Evolutionary conservation across 345 rosid genomes (phyloP), one percentile per base, ranked within the genome.

Genomic region (Euphorbia pulcherrima): DNA sequence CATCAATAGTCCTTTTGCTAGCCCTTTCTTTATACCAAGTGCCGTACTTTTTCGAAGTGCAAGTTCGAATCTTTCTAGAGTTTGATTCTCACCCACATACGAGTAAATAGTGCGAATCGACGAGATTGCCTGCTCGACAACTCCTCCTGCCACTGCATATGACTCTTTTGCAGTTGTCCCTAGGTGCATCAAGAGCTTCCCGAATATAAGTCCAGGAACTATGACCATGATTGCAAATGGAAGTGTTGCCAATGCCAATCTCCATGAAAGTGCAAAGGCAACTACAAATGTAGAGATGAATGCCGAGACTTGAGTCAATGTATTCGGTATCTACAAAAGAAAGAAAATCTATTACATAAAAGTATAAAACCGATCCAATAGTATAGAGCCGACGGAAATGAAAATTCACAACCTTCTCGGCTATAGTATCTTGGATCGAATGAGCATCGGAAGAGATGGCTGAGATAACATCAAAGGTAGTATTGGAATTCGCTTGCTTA

Each of bases 71-170:
- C 65, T 74, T 1, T 71, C 68, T 13, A 79, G 60, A 0, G 85
- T 84, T 62, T 75, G 86, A 2, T 52, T 57, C 77, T 87, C 89
- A 9, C 78, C 86, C 0, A 70, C 87, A n/a, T 81, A 83, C 0
- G 87, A 83, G 55, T 83, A 83, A 16, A 87, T 83, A 1, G 82
- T 83, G 28, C 84, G 77, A 35, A 87, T 79, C 0, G 84, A 81
- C 27, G 86, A 81, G 60, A 80, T 52, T 5, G 89, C 84, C 65
- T 85, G 92, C 69, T 82, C 89, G 0, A 75, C 86, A 0, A 83
- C 70, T 20, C 85, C 80, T 52, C 86, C 85, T 7, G 83, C 87
- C 2, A 78, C 62, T 20, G 68, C 82, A 40, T 82, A 87, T 41
- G 81, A 68, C 61, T 71, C 81, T 66, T 80, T 75, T 17, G 54